Conservation (phyloP, 352 stramenopile species). For the Globisporangium takayamanum region DNA sequence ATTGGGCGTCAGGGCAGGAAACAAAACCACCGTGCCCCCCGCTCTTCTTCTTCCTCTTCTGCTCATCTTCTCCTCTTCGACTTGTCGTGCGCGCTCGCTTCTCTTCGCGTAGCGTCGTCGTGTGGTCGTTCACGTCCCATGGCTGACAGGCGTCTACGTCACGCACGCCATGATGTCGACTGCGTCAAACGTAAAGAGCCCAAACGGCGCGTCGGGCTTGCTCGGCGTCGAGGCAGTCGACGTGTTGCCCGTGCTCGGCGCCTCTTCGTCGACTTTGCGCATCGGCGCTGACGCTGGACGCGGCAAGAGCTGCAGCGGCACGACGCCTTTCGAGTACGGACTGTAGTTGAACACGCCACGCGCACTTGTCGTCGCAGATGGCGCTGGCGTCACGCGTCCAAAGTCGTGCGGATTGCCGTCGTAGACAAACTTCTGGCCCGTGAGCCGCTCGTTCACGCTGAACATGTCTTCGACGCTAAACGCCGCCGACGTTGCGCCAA, state of each 20-base stretch:
- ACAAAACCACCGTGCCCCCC: conserved; percentile 23
- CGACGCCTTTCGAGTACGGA: conserved; percentile 28
- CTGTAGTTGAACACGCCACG: conserved; percentile 51
- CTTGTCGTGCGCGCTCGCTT: background rate
- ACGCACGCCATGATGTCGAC: conserved; percentile 87
- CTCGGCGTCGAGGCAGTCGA: conserved; percentile 17
- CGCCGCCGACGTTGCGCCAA: conserved; percentile 63
- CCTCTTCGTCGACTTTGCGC: conserved; percentile 48
- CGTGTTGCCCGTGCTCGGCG: background rate
- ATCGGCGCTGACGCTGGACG: conserved; percentile 34
- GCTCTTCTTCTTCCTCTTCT: conserved; percentile 9
- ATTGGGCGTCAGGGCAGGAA: background rate
- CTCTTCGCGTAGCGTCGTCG: background rate
- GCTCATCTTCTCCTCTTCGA: background rate
- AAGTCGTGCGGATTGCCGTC: conserved; percentile 95
- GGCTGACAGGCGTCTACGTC: conserved; percentile 24
- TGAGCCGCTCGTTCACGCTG: conserved; percentile 88
- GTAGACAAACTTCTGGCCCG: conserved; percentile 91
- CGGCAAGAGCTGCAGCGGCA: conserved; percentile 32
- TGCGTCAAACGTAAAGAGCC: conserved; percentile 74
- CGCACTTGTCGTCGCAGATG: conserved; percentile 2
- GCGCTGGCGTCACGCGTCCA: conserved; percentile 23
- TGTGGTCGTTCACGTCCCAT: background rate
- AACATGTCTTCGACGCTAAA: conserved; percentile 96
- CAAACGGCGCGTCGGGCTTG: conserved; percentile 44